Conservation (phyloP, 345 rosid species). For the Bretschneidera sinensis region DNA sequence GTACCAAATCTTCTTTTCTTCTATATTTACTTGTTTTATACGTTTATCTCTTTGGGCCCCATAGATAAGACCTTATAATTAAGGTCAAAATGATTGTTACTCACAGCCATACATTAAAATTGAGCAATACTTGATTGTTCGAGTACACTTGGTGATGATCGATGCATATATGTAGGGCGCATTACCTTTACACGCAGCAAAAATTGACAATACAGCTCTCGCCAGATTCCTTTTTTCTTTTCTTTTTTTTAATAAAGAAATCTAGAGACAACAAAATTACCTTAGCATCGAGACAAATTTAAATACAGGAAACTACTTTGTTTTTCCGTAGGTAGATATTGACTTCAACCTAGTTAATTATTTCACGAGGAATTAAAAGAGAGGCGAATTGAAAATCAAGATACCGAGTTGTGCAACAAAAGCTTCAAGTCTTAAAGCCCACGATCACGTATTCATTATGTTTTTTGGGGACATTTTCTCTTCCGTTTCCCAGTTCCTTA, state of each 20-base stretch:
- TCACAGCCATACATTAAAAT: conserved; percentile 6
- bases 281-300: too few relatives aligned
- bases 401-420: too few relatives aligned
- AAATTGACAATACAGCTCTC: conserved; percentile 29
- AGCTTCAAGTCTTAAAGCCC: too few relatives aligned
- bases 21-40: conserved; percentile 24
- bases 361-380: too few relatives aligned
- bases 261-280: too few relatives aligned
- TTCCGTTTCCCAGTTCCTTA: too few relatives aligned
- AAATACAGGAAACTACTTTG: too few relatives aligned
- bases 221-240: conserved; percentile 1
- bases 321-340: too few relatives aligned
- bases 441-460: too few relatives aligned
- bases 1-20: conserved; percentile 3
- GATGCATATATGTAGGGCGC: conserved; percentile 19
- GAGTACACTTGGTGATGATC: conserved; percentile 7
- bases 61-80: conserved; percentile 8
- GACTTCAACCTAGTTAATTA: too few relatives aligned
- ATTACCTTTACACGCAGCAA: conserved; percentile 29
- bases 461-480: too few relatives aligned
- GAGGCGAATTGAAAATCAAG: too few relatives aligned
- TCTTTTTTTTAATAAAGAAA: background rate
- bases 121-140: background rate
- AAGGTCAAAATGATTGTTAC: conserved; percentile 28
- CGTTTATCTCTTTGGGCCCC: conserved; percentile 37